phyloP scores from a whole-genome alignment of 2,329 filamentous ascomycete genomes.

The Passalora sequoiae region DNA sequence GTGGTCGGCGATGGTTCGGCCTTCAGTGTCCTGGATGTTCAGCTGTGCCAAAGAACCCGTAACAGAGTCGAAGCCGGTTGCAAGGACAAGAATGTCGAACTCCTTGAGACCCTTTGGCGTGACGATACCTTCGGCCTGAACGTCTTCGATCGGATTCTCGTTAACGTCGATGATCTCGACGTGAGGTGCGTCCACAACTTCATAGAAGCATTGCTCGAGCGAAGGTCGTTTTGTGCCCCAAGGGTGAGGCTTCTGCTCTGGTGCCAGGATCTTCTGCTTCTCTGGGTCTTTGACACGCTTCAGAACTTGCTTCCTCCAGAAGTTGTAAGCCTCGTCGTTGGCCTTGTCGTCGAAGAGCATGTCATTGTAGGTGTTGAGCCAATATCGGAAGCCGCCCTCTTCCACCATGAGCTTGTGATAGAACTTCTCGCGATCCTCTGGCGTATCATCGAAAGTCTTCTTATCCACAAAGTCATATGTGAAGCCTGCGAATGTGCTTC shows the following conservation, averaged over 20 bases:
- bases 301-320: slow-evolving; percentile 38
- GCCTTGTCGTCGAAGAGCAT: slow-evolving; percentile 34
- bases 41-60: slow-evolving; percentile 36
- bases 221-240: slow-evolving; percentile 45
- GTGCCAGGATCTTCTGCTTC: slow-evolving; percentile 50
- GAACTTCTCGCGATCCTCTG: slow-evolving; percentile 46
- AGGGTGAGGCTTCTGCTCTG: slow-evolving; percentile 48
- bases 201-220: slow-evolving; percentile 44
- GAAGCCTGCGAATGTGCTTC: slow-evolving; percentile 51
- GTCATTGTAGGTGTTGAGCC: slow-evolving; percentile 38
- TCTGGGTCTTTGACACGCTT: slow-evolving; percentile 48
- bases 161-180: slow-evolving; percentile 41
- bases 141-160: slow-evolving; percentile 36
- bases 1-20: slow-evolving; percentile 39
- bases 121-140: slow-evolving; percentile 38
- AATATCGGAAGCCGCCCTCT: slow-evolving; percentile 41
- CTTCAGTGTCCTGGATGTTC: slow-evolving; percentile 32
- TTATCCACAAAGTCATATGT: slow-evolving; percentile 51
- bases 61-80: slow-evolving; percentile 42
- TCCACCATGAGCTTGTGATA: slow-evolving; percentile 25
- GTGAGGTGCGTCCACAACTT: slow-evolving; percentile 38
- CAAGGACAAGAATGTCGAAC: slow-evolving; percentile 41
- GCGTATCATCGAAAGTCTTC: slow-evolving; percentile 44
- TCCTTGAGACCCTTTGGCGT: slow-evolving; percentile 40
- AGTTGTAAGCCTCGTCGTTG: slow-evolving; percentile 38